Percentiles rank a stretch among this genome's conserved stretches.
Conservation (phyloP, 176 grass and related monocot species). For the Musa acuminata region DNA sequence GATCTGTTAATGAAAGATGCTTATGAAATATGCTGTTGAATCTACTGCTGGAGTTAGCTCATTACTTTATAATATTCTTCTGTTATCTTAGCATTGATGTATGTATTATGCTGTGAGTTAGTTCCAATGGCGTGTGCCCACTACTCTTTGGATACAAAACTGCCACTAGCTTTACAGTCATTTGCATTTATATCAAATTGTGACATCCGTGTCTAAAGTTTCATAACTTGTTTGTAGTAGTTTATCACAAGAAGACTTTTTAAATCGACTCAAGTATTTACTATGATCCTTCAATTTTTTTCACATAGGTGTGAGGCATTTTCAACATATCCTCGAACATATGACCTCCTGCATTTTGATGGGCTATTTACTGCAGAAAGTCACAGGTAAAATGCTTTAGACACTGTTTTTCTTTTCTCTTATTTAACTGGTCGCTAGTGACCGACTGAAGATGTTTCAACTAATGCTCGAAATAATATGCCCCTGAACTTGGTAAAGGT, state of each 20-base stretch:
- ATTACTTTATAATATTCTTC: background rate
- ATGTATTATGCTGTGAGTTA: background rate
- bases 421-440: background rate
- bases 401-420: background rate
- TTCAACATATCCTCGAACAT: constrained; percentile 86
- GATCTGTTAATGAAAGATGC: background rate
- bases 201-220: background rate
- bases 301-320: constrained; percentile 76
- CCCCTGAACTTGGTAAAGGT: background rate
- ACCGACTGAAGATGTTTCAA: background rate
- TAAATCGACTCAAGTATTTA: background rate
- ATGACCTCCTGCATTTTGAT: constrained; percentile 85
- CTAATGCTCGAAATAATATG: background rate
- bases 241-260: background rate
- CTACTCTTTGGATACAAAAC: no score
- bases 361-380: constrained; percentile 71
- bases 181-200: background rate
- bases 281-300: background rate
- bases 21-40: background rate
- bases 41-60: background rate
- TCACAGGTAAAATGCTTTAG: constrained; percentile 45
- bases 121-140: background rate
- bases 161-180: background rate
- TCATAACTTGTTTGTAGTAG: background rate
- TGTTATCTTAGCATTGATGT: background rate